These are phyloP conservation scores for Clavariopsis aquatica DNA, from an alignment of 495 filamentous ascomycete species.

Conservation along the genomic window DNA sequence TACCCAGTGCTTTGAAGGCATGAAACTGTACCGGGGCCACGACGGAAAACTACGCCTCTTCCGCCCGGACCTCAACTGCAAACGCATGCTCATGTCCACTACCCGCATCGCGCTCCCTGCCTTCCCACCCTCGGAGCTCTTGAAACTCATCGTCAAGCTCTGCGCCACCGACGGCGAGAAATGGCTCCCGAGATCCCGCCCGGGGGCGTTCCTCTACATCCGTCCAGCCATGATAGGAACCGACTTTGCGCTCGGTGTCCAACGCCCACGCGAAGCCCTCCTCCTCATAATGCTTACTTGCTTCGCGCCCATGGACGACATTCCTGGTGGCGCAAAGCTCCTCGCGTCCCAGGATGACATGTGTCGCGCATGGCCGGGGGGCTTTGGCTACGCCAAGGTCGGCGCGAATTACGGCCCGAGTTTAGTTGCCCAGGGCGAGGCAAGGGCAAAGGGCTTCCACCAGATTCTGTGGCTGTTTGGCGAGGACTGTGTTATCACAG, in stretches of 20 bases:
- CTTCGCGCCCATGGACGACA: slow-evolving; percentile 58
- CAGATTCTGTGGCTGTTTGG: slow-evolving; percentile 94
- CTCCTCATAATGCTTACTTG: slow-evolving; percentile 77
- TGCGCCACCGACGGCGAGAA: slow-evolving; percentile 69
- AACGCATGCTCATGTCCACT: slow-evolving; percentile 69
- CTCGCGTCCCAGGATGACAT: slow-evolving; percentile 75
- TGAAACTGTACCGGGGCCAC: slow-evolving; percentile 82
- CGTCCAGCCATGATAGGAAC: slow-evolving; percentile 85
- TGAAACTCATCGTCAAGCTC: slow-evolving; percentile 72
- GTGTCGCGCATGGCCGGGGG: slow-evolving; percentile 89
- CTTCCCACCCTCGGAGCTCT: slow-evolving; percentile 69
- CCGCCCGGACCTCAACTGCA: slow-evolving; percentile 75
- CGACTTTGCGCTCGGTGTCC: slow-evolving; percentile 75
- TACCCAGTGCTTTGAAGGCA: slow-evolving; percentile 88
- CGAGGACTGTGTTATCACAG: slow-evolving; percentile 71
- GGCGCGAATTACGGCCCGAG: slow-evolving; percentile 90
- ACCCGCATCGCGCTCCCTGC: slow-evolving; percentile 74
- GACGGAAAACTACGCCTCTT: slow-evolving; percentile 84
- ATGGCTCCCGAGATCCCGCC: slow-evolving; percentile 73
- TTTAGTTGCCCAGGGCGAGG: slow-evolving; percentile 73
- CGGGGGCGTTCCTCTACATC: slow-evolving; percentile 72
- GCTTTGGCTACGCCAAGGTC: slow-evolving; percentile 86
- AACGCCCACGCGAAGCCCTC: slow-evolving; percentile 76
- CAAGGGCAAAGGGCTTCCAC: slow-evolving; percentile 68
- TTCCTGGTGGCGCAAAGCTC: slow-evolving; percentile 63